phyloP scores from a whole-genome alignment of 257 asterid species.

The Gynochthodes officinalis region DNA sequence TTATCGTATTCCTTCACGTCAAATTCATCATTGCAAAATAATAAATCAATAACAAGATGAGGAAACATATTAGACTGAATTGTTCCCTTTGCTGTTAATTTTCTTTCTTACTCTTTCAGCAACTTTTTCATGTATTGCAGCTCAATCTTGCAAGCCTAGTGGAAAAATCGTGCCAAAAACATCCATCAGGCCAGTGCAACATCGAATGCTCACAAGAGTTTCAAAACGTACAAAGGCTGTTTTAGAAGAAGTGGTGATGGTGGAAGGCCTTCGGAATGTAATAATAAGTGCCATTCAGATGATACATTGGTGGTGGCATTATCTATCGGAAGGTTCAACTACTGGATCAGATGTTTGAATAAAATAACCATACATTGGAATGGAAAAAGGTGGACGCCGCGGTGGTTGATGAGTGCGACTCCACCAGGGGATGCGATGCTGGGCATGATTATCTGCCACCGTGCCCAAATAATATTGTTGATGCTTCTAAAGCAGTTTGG shows the following conservation, averaged over 20 bases:
- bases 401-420: slow-evolving; percentile 56
- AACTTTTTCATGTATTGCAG: neutral
- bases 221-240: slow-evolving; percentile 30
- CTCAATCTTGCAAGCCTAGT: slow-evolving; percentile 3
- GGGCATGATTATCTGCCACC: slow-evolving; percentile 49
- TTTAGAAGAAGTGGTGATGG: slow-evolving; percentile 40
- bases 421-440: slow-evolving; percentile 40
- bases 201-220: slow-evolving; percentile 27
- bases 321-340: slow-evolving; percentile 40
- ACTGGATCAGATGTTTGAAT: slow-evolving; percentile 31
- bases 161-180: neutral
- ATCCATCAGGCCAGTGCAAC: neutral
- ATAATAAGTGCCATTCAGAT: slow-evolving; percentile 34
- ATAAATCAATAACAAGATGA: neutral
- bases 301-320: slow-evolving; percentile 38
- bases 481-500: slow-evolving; percentile 47
- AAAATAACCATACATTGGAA: slow-evolving; percentile 32
- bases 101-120: neutral
- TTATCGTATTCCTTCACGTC: no score
- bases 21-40: neutral
- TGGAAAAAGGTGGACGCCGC: slow-evolving; percentile 34
- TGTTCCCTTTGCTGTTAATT: neutral
- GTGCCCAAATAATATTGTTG: slow-evolving; percentile 39
- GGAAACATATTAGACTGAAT: neutral
- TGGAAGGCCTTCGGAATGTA: slow-evolving; percentile 35